Conservation (phyloP, 495 filamentous ascomycete species). For the Tuber brumale region DNA sequence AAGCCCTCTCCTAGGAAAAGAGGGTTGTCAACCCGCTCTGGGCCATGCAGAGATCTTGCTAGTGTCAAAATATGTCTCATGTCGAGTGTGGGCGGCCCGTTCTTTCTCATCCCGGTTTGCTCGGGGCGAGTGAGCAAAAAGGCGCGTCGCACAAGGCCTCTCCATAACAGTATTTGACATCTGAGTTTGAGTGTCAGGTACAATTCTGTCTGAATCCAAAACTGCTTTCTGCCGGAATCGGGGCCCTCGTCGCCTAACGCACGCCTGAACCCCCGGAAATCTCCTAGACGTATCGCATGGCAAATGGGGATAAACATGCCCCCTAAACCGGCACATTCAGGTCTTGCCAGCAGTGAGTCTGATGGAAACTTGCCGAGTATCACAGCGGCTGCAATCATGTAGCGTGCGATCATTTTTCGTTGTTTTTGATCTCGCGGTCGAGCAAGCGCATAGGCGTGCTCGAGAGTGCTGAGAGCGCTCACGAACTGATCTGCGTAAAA, state of each 20-base stretch:
- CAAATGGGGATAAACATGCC: slow-evolving; percentile 69
- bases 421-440: slow-evolving; percentile 61
- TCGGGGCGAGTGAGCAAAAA: slow-evolving; percentile 53
- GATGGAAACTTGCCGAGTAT: slow-evolving; percentile 82
- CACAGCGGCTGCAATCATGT: slow-evolving; percentile 75
- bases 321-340: slow-evolving; percentile 64
- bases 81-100: slow-evolving; percentile 50
- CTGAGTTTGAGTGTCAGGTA: slow-evolving; percentile 64
- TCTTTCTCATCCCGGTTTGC: slow-evolving; percentile 49
- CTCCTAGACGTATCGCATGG: slow-evolving; percentile 64
- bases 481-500: slow-evolving; percentile 76
- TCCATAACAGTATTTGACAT: slow-evolving; percentile 76
- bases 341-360: slow-evolving; percentile 54
- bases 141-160: slow-evolving; percentile 68
- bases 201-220: slow-evolving; percentile 71
- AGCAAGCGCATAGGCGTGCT: slow-evolving; percentile 73
- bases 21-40: slow-evolving; percentile 31
- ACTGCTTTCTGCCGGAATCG: slow-evolving; percentile 50
- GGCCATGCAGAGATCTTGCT: slow-evolving; percentile 31
- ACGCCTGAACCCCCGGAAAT: slow-evolving; percentile 69
- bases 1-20: slow-evolving; percentile 46
- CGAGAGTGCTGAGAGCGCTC: slow-evolving; percentile 63
- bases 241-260: slow-evolving; percentile 50
- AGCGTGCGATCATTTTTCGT: slow-evolving; percentile 71
- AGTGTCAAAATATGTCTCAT: slow-evolving; percentile 50